These are phyloP conservation scores for Fusarium palustre DNA, from an alignment of 2,329 filamentous ascomycete species.

Conservation along the genomic window DNA sequence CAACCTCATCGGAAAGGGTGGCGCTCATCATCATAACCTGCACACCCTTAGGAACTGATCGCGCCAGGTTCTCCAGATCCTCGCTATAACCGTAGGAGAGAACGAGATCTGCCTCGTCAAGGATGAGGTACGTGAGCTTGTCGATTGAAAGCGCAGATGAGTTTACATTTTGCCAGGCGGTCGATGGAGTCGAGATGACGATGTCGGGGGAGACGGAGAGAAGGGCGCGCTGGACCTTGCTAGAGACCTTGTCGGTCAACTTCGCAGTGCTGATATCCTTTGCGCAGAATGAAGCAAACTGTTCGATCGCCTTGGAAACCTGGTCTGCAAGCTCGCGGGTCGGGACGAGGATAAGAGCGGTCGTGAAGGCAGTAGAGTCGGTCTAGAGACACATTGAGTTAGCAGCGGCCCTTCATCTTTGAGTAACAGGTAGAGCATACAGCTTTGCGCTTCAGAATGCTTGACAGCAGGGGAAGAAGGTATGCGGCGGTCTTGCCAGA, in stretches of 20 bases:
- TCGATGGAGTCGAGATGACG: conserved; percentile 89
- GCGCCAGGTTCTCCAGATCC: conserved; percentile 83
- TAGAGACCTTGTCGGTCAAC: conserved; percentile 89
- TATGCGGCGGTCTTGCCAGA: conserved; percentile 99
- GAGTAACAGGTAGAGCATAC: conserved; percentile 53
- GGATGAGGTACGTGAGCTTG: conserved; percentile 79
- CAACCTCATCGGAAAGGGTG: conserved; percentile 88
- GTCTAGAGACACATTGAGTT: conserved; percentile 52
- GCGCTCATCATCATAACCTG: conserved; percentile 96
- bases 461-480: conserved; percentile 86
- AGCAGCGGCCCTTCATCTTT: conserved; percentile 6
- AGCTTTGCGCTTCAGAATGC: conserved; percentile 82
- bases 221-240: conserved; percentile 87
- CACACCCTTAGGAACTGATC: conserved; percentile 82
- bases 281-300: conserved; percentile 83
- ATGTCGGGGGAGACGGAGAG: conserved; percentile 89
- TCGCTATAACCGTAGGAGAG: conserved; percentile 95
- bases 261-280: conserved; percentile 87
- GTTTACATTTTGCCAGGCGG: conserved; percentile 81
- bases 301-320: conserved; percentile 81
- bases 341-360: conserved; percentile 90
- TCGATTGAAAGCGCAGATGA: conserved; percentile 72
- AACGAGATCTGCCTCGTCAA: conserved; percentile 95
- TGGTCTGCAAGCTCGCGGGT: conserved; percentile 95
- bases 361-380: conserved; percentile 66